Percentiles rank a stretch among this genome's conserved stretches.
Conservation (phyloP, 768 basidiomycete species). For the Cubamyces lactineus region DNA sequence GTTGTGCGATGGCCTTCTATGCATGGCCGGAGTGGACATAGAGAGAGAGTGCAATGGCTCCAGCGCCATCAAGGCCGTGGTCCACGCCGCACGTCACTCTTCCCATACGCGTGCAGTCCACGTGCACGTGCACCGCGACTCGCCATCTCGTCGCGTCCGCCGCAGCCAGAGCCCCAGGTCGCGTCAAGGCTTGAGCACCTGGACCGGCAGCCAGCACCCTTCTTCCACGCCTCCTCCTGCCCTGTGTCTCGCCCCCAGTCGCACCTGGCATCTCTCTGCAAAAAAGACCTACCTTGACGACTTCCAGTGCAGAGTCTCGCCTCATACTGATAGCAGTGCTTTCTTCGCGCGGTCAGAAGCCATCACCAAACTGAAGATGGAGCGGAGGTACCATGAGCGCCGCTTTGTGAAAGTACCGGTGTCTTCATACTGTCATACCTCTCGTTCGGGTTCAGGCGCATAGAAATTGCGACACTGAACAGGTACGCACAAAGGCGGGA, state of each 20-base stretch:
- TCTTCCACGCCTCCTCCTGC: constrained; percentile 4
- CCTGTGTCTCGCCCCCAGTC: background rate
- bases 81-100: constrained; percentile 23
- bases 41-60: constrained; percentile 14
- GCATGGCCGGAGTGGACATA: constrained; percentile 19
- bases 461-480: background rate
- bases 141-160: background rate
- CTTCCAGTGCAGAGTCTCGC: too few species aligned
- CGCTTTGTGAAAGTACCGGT: too few species aligned
- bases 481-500: background rate
- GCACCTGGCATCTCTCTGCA: too few species aligned
- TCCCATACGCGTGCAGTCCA: constrained; percentile 14
- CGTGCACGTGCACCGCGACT: constrained; percentile 14
- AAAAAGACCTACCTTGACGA: too few species aligned
- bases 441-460: too few species aligned
- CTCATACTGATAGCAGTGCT: too few species aligned
- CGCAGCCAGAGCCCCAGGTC: background rate
- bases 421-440: too few species aligned
- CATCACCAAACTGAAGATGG: too few species aligned
- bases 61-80: constrained; percentile 20
- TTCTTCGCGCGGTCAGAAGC: too few species aligned
- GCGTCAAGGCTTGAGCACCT: background rate
- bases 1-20: constrained; percentile 9
- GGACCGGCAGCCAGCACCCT: background rate
- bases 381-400: too few species aligned